phyloP scores from a whole-genome alignment of 140 eudicot genomes.

The Senecio squalidus region DNA sequence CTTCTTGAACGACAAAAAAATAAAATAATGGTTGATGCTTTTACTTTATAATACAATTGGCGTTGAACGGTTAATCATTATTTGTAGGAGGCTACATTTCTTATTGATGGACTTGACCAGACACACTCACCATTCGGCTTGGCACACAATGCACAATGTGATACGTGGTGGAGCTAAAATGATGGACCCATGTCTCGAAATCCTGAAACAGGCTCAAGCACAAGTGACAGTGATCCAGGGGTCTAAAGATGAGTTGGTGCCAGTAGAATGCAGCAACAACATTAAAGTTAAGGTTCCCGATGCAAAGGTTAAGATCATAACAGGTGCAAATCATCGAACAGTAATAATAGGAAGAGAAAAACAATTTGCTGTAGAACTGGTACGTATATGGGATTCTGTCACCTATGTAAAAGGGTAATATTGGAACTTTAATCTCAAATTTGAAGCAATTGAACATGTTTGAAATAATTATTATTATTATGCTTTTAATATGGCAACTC shows the following conservation, averaged over 20 bases:
- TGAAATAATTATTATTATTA: too few relatives aligned
- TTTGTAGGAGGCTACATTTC: slow-evolving; percentile 45
- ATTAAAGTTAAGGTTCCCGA: slow-evolving; percentile 50
- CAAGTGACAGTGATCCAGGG: slow-evolving; percentile 54
- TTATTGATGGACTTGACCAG: slow-evolving; percentile 36
- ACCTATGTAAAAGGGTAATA: slow-evolving; percentile 10
- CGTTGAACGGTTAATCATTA: background rate
- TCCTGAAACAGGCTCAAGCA: slow-evolving; percentile 24
- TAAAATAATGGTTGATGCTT: too few relatives aligned
- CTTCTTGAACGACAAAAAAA: too few relatives aligned
- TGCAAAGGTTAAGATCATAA: slow-evolving; percentile 42
- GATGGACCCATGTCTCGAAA: slow-evolving; percentile 54
- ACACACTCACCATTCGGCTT: slow-evolving; percentile 91
- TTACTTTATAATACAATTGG: too few relatives aligned
- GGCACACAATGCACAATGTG: slow-evolving; percentile 90
- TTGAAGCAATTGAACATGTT: too few relatives aligned
- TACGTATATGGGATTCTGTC: slow-evolving; percentile 48
- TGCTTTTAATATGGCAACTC: too few relatives aligned
- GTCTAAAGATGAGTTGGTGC: slow-evolving; percentile 56
- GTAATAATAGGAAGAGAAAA: slow-evolving; percentile 54
- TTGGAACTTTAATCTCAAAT: too few relatives aligned
- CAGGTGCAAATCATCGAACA: slow-evolving; percentile 45
- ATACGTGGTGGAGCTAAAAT: slow-evolving; percentile 65
- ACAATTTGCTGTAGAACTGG: slow-evolving; percentile 45
- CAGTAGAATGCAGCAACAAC: slow-evolving; percentile 64